Base-by-base conservation (phyloP, 1,284 basidiomycete species). In the Ganoderma meredithae region DNA sequence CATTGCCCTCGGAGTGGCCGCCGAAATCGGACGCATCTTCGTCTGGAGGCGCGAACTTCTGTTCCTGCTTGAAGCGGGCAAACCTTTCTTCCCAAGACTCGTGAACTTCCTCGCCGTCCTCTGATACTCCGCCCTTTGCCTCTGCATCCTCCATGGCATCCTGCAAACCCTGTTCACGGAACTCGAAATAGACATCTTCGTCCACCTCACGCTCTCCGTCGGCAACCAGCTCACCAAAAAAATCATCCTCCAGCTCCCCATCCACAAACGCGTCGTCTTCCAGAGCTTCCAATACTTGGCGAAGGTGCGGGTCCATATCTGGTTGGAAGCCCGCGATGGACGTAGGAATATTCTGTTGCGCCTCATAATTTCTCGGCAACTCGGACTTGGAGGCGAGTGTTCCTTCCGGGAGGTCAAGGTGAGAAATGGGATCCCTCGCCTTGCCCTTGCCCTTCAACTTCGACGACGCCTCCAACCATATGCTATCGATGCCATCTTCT, bases 241-340 rank as follows among this genome's bases (percentile, higher is more conserved):
- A 92, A 73, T 90, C 86, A 62, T 93, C 93, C 39, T 88, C 89
- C 5, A 90, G 78, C 12, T 83, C 87, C 66, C 91, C 91, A 61
- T 95, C 92, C 13, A 97, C 92, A 75, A 96, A 99, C 4, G 93
- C 97, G 69, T 99, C 96, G 77, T 99, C 97, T 66, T 99, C 97
- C 22, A 99, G 84, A 3, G 98, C 98, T 76, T 99, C 97, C 40
- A 99, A 83, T 0, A 90, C 90, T 79, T 99, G 97, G 19, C 98
- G 88, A 43, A 99, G 84, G 81, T 97, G 95, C 5, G 96, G 96
- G 79, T 99, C 95, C 94, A 99, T 95, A 76, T 98, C 95, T 0
- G 96, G 98, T 77, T 95, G 94, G 70, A 99, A 91, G 0, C 98
- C 97, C 41, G 92, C 85, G 65, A 96, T 90, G 65, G 93, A 92